Evolutionary conservation across 805 yeast genomes (phyloP).

Genomic region (Hanseniaspora vineae): DNA sequence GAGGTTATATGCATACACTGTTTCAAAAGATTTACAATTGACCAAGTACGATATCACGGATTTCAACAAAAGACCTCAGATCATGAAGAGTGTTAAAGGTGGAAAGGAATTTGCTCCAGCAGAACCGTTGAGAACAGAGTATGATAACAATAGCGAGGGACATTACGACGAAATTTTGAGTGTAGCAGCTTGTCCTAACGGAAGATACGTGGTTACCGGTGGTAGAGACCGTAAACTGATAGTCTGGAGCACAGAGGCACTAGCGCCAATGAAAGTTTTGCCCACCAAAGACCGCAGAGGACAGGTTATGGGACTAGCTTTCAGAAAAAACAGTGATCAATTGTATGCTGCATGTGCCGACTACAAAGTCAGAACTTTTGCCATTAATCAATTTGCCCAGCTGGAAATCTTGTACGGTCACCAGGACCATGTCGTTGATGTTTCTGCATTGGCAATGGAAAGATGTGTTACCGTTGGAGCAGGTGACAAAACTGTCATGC

Average conservation of each 20-base stretch:
- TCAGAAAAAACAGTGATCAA: constrained; percentile 72
- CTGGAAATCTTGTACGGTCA: constrained; percentile 90
- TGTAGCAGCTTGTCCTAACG: constrained; percentile 78
- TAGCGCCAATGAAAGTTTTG: constrained; percentile 64
- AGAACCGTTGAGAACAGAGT: constrained; percentile 16
- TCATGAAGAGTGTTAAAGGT: constrained; percentile 53
- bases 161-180: constrained; percentile 68
- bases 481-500: constrained; percentile 87
- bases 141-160: constrained; percentile 47
- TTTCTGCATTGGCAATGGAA: constrained; percentile 70
- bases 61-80: constrained; percentile 44
- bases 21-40: constrained; percentile 68
- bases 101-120: constrained; percentile 35
- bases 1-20: constrained; percentile 55
- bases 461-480: constrained; percentile 94
- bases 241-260: constrained; percentile 74
- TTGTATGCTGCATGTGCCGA: constrained; percentile 90
- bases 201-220: constrained; percentile 82
- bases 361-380: constrained; percentile 75
- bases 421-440: constrained; percentile 77
- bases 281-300: constrained; percentile 65
- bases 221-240: constrained; percentile 71
- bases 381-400: constrained; percentile 76
- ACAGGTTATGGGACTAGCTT: constrained; percentile 56
- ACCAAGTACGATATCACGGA: constrained; percentile 66